Evolutionary conservation across 345 rosid genomes (phyloP), one percentile per base, ranked within the genome.

Genomic region (Hirschfeldia incana): DNA sequence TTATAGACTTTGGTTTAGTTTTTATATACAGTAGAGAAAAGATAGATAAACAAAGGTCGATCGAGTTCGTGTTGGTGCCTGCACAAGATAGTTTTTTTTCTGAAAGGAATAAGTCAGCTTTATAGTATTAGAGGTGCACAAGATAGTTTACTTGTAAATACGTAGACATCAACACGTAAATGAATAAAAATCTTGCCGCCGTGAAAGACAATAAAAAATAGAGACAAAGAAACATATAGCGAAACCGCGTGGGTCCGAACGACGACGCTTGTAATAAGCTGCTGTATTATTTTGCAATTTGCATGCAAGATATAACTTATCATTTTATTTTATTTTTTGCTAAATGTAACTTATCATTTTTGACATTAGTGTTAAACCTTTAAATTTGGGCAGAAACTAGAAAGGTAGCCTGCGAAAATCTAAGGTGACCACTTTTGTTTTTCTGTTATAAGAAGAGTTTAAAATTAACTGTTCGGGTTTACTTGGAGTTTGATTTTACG

Each of bases 191-290:
- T 42, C 73, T 32, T 62, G 77, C 60, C 68, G 81, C 81, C 21
- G 68, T 53, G 77, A 30, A 72, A n/a, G 65, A 37, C 58, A 36
- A 64, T 26, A 39, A 67, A 67, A 10, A 7, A 57, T 39, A 65
- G 28, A 30, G 76, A 65, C 76, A 67, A 60, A 78, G 44, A 67
- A 51, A 79, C 78, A 16, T 46, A 79, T 4, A 28, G 59, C 17
- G 58, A 73, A 79, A 73, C 69, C 78, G 78, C 58, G 82, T 73
- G 82, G 82, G 78, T 67, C 78, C 81, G 5, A 58, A 5, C 12
- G 46, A 70, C 65, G 13, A 21, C 3, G 0, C 4, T 28, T 78
- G 60, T 15, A 53, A 53, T 37, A 28, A 53, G 28, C 32, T 29
- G 28, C 32, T 29, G 30, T 29, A 29, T 29, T 29, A 2, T 29